Evolutionary conservation across 192 early-diverging fungal species (phyloP).

Genomic region (Rhizoclosmatium globosum): DNA sequence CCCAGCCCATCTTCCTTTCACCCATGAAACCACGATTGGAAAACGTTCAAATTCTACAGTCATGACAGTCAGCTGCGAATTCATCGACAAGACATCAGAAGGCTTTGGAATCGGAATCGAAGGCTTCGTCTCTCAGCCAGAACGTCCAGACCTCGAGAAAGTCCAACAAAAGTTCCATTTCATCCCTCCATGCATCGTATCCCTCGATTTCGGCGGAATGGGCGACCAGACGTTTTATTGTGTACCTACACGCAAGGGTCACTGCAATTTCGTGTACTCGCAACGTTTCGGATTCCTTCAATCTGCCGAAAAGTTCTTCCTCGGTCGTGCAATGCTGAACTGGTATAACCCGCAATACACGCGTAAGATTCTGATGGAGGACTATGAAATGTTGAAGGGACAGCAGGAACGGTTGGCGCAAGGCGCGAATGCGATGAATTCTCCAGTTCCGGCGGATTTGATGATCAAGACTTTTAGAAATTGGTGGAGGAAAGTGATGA

Average conservation of each 20-base stretch:
- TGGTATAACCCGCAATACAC: constrained; percentile 26
- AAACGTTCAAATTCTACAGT: constrained; percentile 42
- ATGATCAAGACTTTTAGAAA: constrained; percentile 47
- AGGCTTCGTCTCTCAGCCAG: constrained; percentile 32
- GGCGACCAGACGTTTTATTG: constrained; percentile 46
- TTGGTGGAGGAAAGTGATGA: constrained; percentile 45
- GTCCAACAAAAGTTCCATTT: constrained; percentile 11
- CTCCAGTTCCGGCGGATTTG: constrained; percentile 38
- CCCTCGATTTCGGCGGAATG: constrained; percentile 9
- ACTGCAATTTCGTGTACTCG: constrained; percentile 48
- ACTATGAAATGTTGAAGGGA: constrained; percentile 47
- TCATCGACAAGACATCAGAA: constrained; percentile 11
- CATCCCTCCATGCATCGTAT: background rate
- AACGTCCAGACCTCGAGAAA: constrained; percentile 19
- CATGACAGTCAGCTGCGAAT: constrained; percentile 40
- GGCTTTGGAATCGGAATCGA: constrained; percentile 24
- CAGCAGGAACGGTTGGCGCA: constrained; percentile 34
- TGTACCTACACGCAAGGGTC: constrained; percentile 47
- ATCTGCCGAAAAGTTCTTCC: constrained; percentile 11
- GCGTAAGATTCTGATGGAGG: constrained; percentile 45
- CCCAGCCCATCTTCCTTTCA: constrained; percentile 46
- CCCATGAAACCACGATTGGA: constrained; percentile 48
- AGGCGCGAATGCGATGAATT: constrained; percentile 48
- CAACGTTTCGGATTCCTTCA: constrained; percentile 38
- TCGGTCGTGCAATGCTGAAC: constrained; percentile 7